Base-by-base conservation (phyloP, 106 monocot genomes). In the Posidonia australis region DNA sequence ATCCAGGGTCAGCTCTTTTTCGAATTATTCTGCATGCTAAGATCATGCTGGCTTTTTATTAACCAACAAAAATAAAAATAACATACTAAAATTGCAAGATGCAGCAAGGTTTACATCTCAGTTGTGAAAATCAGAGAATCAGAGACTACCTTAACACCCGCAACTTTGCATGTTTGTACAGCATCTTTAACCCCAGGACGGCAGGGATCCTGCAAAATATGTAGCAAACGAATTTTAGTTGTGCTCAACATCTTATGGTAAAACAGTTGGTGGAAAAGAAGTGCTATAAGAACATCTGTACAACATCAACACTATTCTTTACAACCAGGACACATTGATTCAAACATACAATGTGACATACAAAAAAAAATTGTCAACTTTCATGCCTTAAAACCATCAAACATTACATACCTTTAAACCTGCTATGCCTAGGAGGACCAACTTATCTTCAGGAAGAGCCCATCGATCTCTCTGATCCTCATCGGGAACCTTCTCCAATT, bases 61-160 rank as follows among this genome's bases (percentile, higher is more conserved):
- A 36, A 36, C 7, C 36, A 7, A 36, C 7, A 36, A 36, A 36
- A n/a, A n/a, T n/a, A n/a, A 36, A 36, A 36, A 7, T 36, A 36
- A 36, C 5, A 36, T 36, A 7, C 36, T 36, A 36, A 36, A 2
- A 36, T 4, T 2, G 7, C 2, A 36, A 36, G 36, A 36, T 36
- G 36, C 5, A 36, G 2, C 7, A 7, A 36, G 2, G 36, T 36
- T 36, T 36, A 36, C 7, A 4, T 36, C 36, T 36, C 36, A 36
- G 2, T 36, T 4, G 7, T 36, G 36, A 36, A 36, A 36, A n/a
- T n/a, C n/a, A n/a, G n/a, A n/a, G n/a, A n/a, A n/a, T n/a, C n/a
- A 36, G 36, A 7, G 5, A 51, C 13, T 80, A 88, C 92, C 85
- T 93, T 93, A 31, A 93, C 85, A 58, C 92, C 92, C 17, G 92